Evolutionary conservation across 371 early-diverging fungal species (phyloP).

Genomic region (Mycotypha africana): DNA sequence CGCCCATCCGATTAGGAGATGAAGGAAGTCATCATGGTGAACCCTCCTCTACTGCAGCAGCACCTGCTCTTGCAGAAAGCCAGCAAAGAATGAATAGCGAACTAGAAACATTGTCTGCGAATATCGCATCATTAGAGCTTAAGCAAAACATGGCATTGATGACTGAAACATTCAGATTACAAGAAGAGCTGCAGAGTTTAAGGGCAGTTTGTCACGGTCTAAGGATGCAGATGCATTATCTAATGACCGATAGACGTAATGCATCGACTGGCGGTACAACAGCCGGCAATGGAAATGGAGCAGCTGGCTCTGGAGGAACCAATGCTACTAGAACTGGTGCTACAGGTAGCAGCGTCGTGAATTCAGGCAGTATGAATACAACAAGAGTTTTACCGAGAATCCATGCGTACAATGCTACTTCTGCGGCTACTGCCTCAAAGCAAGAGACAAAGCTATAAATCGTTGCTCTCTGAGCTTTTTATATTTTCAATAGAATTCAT

Average conservation of each 20-base stretch:
- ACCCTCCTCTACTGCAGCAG: too few relatives aligned
- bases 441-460: too few relatives aligned
- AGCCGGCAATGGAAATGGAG: too few relatives aligned
- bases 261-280: conserved; percentile 1
- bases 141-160: conserved; percentile 68
- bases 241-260: conserved; percentile 48
- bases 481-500: too few relatives aligned
- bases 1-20: too few relatives aligned
- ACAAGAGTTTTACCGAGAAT: too few relatives aligned
- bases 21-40: too few relatives aligned
- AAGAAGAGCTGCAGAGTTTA: conserved; percentile 66
- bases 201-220: conserved; percentile 59
- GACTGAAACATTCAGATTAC: conserved; percentile 61
- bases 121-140: conserved; percentile 53
- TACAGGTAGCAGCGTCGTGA: too few relatives aligned
- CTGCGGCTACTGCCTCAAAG: too few relatives aligned
- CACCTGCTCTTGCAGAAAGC: conserved; percentile 41
- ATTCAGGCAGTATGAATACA: too few relatives aligned
- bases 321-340: background rate
- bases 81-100: conserved; percentile 54
- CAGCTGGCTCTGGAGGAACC: background rate
- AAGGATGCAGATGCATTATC: conserved; percentile 67
- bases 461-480: too few relatives aligned
- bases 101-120: conserved; percentile 53
- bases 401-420: too few relatives aligned